Evolutionary conservation across 2,329 filamentous ascomycete genomes (phyloP).

Genomic region (Incumbomyces lentus): DNA sequence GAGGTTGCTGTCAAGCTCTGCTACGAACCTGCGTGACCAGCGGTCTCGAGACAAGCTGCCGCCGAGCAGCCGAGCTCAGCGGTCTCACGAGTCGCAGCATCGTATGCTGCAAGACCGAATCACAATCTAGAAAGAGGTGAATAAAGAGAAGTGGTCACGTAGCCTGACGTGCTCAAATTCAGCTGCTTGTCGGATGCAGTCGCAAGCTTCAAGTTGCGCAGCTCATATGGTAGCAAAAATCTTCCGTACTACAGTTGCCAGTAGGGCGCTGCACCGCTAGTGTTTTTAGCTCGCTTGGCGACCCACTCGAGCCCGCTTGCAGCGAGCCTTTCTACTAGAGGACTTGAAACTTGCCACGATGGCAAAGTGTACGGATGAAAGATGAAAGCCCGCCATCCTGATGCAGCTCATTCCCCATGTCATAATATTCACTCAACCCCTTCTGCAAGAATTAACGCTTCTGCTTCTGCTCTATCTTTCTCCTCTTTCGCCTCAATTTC

Average conservation of each 20-base stretch:
- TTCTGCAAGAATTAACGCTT: slow-evolving; percentile 1
- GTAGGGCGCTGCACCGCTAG: background rate
- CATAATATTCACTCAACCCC: slow-evolving; percentile 1
- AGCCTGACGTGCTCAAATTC: background rate
- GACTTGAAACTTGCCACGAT: too few relatives aligned
- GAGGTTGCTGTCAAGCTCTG: slow-evolving; percentile 1
- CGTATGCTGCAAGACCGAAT: slow-evolving; percentile 9
- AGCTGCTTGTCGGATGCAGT: slow-evolving; percentile 1
- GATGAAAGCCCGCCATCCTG: too few relatives aligned
- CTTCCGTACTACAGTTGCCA: background rate
- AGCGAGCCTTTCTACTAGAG: too few relatives aligned
- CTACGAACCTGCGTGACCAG: slow-evolving; percentile 13
- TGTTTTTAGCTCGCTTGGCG: background rate
- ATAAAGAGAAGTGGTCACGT: background rate
- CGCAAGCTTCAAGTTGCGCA: background rate
- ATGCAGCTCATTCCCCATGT: background rate
- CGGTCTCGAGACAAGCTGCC: slow-evolving; percentile 17
- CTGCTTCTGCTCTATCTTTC: slow-evolving; percentile 58
- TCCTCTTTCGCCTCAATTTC: slow-evolving; percentile 76
- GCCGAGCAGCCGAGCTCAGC: slow-evolving; percentile 11
- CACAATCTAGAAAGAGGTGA: background rate
- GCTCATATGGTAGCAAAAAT: background rate
- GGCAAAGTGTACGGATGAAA: too few relatives aligned
- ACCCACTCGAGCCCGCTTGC: too few relatives aligned
- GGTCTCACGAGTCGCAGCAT: slow-evolving; percentile 21